Conservation (phyloP, 2,329 filamentous ascomycete species). For the Xylariaceae sp. region DNA sequence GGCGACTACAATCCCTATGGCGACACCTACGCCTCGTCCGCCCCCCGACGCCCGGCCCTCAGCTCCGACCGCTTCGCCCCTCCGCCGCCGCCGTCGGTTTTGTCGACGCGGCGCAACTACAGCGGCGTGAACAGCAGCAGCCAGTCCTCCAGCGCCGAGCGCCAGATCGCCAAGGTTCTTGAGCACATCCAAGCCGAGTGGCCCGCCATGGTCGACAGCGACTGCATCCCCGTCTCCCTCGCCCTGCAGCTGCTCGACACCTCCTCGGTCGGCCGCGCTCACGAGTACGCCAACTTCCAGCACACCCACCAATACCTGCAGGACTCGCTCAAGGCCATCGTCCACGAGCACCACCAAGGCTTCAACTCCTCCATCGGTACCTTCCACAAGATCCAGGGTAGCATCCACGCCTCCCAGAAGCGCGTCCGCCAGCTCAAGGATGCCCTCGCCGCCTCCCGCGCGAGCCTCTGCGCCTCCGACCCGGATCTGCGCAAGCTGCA, state of each 20-base stretch:
- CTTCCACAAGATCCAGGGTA: constrained; percentile 96
- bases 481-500: constrained; percentile 90
- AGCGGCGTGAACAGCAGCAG: constrained; percentile 23
- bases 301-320: constrained; percentile 85
- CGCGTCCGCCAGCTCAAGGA: constrained; percentile 79
- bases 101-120: constrained; percentile 22
- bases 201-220: constrained; percentile 83
- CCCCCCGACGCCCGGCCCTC: constrained; percentile 29
- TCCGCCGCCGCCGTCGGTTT: constrained; percentile 12
- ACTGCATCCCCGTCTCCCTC: constrained; percentile 89
- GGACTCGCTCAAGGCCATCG: constrained; percentile 85
- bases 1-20: constrained; percentile 44
- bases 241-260: constrained; percentile 92
- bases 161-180: constrained; percentile 62
- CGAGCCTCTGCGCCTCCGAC: constrained; percentile 77
- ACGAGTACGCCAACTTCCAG: constrained; percentile 81
- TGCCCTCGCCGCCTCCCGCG: constrained; percentile 75
- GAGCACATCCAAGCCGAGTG: constrained; percentile 84
- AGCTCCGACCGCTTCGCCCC: constrained; percentile 27
- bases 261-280: constrained; percentile 87
- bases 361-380: constrained; percentile 99
- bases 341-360: constrained; percentile 97
- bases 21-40: constrained; percentile 41
- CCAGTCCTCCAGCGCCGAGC: constrained; percentile 43
- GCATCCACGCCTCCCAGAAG: constrained; percentile 83